A percentile compares a stretch with the other conserved stretches of the same genome.
These are phyloP conservation scores for Imleria badia DNA, from an alignment of 768 basidiomycete genomes.

Conservation along the genomic window DNA sequence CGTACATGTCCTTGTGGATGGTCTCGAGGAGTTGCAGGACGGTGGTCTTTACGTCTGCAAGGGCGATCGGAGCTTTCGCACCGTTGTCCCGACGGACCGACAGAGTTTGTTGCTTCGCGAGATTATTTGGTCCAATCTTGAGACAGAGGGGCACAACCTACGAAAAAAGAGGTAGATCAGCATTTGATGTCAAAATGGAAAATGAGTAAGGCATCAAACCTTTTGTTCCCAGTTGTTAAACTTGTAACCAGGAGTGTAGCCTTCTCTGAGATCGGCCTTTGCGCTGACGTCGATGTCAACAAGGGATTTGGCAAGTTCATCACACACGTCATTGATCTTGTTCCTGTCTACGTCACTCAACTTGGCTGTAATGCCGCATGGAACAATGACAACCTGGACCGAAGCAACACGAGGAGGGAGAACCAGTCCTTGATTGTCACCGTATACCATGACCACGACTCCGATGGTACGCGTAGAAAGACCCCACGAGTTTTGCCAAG, in stretches of 20 bases:
- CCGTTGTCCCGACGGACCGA: constrained; percentile 81
- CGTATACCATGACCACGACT: constrained; percentile 99
- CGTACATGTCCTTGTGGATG: constrained; percentile 90
- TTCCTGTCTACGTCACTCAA: constrained; percentile 64
- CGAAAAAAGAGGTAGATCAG: constrained; percentile 1
- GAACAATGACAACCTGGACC: constrained; percentile 88
- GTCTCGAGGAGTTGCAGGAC: constrained; percentile 72
- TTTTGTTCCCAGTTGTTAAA: constrained; percentile 99
- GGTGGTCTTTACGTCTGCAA: constrained; percentile 45
- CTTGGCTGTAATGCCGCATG: constrained; percentile 92
- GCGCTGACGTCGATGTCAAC: constrained; percentile 75
- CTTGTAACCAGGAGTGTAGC: constrained; percentile 98
- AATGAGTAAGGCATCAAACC: constrained; percentile 40
- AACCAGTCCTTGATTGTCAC: constrained; percentile 96
- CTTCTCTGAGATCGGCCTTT: constrained; percentile 90
- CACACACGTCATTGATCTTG: constrained; percentile 74
- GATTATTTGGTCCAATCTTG: constrained; percentile 93
- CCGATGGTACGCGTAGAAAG: constrained; percentile 94
- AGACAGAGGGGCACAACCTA: constrained; percentile 96
- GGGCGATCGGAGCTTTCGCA: constrained; percentile 54
- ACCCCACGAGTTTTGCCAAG: constrained; percentile 99
- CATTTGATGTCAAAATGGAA: not conserved
- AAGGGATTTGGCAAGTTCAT: constrained; percentile 71
- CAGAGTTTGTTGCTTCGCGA: constrained; percentile 78
- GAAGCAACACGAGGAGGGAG: constrained; percentile 97